Conservation (phyloP, 441 rosid species). For the Sinapis alba region DNA sequence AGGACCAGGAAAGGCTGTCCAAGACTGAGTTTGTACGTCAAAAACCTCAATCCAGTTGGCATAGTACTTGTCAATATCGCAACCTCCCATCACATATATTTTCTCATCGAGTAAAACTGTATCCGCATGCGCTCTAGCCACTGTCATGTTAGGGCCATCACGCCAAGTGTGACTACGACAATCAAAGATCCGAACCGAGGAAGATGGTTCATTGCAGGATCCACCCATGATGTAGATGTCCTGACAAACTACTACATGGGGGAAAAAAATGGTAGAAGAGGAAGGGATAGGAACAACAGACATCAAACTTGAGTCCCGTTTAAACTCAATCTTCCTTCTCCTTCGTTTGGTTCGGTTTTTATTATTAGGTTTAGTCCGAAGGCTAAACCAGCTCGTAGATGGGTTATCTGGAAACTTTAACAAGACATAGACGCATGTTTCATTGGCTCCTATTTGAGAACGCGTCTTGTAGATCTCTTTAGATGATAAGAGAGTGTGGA, state of each 20-base stretch:
- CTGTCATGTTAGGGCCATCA: conserved; percentile 51
- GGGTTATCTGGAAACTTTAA: conserved; percentile 38
- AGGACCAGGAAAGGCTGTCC: not conserved
- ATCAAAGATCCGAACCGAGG: conserved; percentile 62
- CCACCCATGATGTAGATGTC: not conserved
- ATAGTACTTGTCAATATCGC: not conserved
- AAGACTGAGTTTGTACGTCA: not conserved
- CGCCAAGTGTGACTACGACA: conserved; percentile 65
- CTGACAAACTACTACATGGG: not conserved
- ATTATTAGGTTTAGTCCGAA: conserved; percentile 20
- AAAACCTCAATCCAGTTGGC: not conserved
- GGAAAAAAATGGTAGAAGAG: conserved; percentile 38
- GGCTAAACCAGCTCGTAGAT: conserved; percentile 49
- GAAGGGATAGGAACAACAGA: conserved; percentile 37
- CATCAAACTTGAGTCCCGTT: not conserved
- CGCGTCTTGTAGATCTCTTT: conserved; percentile 52
- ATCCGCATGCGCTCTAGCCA: conserved; percentile 54
- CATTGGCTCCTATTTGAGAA: conserved; percentile 42
- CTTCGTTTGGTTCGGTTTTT: not conserved
- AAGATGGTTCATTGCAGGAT: not conserved
- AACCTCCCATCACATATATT: not conserved
- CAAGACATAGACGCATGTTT: conserved; percentile 49
- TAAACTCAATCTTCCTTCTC: not conserved
- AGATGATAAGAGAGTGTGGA: conserved; percentile 55
- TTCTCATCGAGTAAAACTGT: conserved; percentile 37